These are phyloP conservation scores for Ulvella scutata DNA, from an alignment of 139 green algal species.

Conservation along the genomic window DNA sequence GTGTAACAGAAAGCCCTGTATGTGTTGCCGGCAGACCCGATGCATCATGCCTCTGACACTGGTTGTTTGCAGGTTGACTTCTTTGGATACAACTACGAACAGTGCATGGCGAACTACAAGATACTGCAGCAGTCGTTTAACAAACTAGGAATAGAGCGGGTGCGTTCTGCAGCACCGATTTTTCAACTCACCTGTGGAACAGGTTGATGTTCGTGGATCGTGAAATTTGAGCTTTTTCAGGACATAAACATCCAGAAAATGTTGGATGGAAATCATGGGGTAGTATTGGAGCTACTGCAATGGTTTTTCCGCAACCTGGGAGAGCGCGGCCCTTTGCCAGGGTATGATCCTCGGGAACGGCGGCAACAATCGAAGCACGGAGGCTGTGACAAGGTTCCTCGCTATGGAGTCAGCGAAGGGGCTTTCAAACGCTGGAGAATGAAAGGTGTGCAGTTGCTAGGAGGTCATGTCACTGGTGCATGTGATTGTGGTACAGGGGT, in stretches of 20 bases:
- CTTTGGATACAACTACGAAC: conserved; percentile 26
- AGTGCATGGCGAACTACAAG: conserved; percentile 45
- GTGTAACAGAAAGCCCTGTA: neutral
- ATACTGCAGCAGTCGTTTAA: conserved; percentile 29
- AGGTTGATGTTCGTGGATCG: neutral
- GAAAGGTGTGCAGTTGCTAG: conserved; percentile 4
- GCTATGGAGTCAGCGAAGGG: neutral
- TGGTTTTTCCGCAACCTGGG: conserved; percentile 21
- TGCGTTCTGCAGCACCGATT: conserved; percentile 4
- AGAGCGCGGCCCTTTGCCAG: neutral
- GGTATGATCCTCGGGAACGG: neutral
- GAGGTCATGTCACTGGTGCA: no score
- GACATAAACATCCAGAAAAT: conserved; percentile 30
- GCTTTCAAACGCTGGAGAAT: neutral
- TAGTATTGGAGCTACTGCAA: conserved; percentile 33
- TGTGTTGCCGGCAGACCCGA: no score
- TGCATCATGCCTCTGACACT: neutral
- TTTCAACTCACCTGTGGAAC: neutral
- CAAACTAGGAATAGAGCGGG: conserved; percentile 19
- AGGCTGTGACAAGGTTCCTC: neutral
- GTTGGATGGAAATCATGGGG: conserved; percentile 13
- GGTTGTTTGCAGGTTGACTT: conserved; percentile 34
- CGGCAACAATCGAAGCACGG: neutral
- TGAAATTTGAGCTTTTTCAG: conserved; percentile 7
- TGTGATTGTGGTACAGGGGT: no score